Base-by-base conservation (phyloP, 371 early-diverging fungal genomes). In the Mucor racemosus region DNA sequence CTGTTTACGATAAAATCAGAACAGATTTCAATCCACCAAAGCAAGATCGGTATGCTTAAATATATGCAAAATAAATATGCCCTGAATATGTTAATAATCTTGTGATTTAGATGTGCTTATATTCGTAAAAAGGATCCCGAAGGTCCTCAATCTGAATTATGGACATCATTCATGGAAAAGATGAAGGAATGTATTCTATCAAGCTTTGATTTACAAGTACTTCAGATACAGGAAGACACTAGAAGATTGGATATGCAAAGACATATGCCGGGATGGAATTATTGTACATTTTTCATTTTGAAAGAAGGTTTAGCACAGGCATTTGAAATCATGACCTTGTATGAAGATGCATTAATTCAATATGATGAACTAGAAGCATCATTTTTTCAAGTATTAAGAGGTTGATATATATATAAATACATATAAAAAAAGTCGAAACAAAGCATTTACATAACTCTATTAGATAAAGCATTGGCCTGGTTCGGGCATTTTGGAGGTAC, bases 231-330 rank as follows among this genome's bases (percentile, higher is more conserved):
- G 61, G 97, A 96, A 42, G 97, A 97, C 76, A 91, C 94, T 7
- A 81, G 95, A 15, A 81, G 95, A 11, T 69, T 97, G 60, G 97
- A 96, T 62, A 88, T 92, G 64, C 97, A 97, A 72, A 71, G 98
- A 57, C 85, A 94, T 65, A 87, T 96, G 85, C 97, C 98, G 7
- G 99, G 99, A 1, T 98, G 98, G 98, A 98, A 98, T 75, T 98
- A 95, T 74, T 97, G 97, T 78, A 91, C 90, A 14, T 97, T 95
- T 76, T 98, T 98, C 69, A 89, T 97, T 39, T 71, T 95, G 60
- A 98, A 97, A 72, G 97, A 98, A 77, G 91, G 91, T 0, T 76
- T 96, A 19, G 94, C 95, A n/a, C 87, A 86, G 50, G 88, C 95
- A 6, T 96, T 88, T 80, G 95, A 94, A 70, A 86, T 91, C 59